Base-by-base conservation (phyloP, 2,329 filamentous ascomycete species). In the Pestalotiopsis sp. region DNA sequence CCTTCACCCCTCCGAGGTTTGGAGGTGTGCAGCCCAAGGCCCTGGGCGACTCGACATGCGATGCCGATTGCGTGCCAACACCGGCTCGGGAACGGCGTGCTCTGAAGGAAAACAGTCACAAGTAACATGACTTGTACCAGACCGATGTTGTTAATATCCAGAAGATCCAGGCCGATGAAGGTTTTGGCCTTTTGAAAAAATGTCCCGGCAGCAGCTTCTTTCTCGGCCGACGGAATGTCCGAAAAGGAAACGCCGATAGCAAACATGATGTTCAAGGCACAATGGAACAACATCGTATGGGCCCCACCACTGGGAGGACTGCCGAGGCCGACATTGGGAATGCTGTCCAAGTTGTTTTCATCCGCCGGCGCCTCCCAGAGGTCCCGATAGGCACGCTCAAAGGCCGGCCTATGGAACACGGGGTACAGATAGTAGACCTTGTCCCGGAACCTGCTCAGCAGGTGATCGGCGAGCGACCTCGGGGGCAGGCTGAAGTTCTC, bases 371-470 rank as follows among this genome's bases (percentile, higher is more conserved):
- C 13, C 38, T 64, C 36, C 45, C 45, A 64, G 12, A 64, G 36
- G 49, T 56, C 20, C 13, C 36, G 62, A 31, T 56, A 64, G 20
- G 62, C 62, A 14, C 49, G 36, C 20, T 64, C 62, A 39, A 64
- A 64, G n/a, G 62, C 38, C 12, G 62, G 62, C 20, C 38, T 23
- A 39, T 64, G 38, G 20, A 64, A 64, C 9, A 64, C 23, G 13
- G 62, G 62, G 31, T 64, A 56, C 25, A 64, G 36, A 56, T 64
- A 56, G 62, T 38, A 64, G 38, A 64, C 39, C 39, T 56, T 64
- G 11, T 45, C 27, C 38, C 38, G 52, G 45, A 49, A 64, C 12
- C 62, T 14, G 7, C 25, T 25, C 9, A 64, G n/a, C 12, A 64
- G 20, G 36, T 64, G 62, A 27, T 64, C 45, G 6, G 62, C 62